These are phyloP conservation scores for Elaeis guineensis DNA, from an alignment of 176 grass and related monocot genomes.

Conservation along the genomic window DNA sequence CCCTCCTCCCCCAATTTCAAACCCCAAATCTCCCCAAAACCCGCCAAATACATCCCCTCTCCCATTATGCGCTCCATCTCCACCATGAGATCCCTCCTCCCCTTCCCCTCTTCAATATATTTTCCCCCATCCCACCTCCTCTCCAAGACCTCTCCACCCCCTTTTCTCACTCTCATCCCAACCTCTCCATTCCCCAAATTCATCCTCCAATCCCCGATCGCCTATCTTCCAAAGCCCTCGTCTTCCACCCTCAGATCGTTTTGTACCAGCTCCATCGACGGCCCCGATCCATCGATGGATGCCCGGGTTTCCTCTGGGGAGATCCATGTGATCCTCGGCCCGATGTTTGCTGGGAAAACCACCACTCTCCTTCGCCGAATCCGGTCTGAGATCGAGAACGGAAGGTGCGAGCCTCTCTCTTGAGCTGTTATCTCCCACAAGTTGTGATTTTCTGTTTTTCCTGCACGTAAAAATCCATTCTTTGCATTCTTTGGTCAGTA, in stretches of 20 bases:
- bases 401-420: conserved; percentile 36
- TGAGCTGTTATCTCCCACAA: not conserved
- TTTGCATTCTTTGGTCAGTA: too few species aligned
- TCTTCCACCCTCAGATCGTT: not conserved
- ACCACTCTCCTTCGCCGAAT: conserved; percentile 66
- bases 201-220: not conserved
- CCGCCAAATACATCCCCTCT: not conserved
- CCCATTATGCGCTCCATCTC: conserved; percentile 43
- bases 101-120: not conserved
- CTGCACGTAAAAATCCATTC: too few species aligned
- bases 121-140: too few species aligned
- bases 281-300: conserved; percentile 9
- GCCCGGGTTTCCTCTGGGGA: conserved; percentile 38
- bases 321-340: conserved; percentile 83
- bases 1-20: not conserved
- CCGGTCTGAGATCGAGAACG: conserved; percentile 36
- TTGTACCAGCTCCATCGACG: not conserved
- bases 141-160: not conserved
- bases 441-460: too few species aligned
- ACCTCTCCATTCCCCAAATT: too few species aligned
- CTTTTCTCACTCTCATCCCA: conserved; percentile 1
- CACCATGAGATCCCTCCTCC: conserved; percentile 53
- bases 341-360: conserved; percentile 94
- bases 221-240: not conserved
- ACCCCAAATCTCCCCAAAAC: conserved; percentile 27